Evolutionary conservation across 208 protist species (phyloP), one percentile per base, ranked within the genome.

Genomic region (Trypanosoma avium): DNA sequence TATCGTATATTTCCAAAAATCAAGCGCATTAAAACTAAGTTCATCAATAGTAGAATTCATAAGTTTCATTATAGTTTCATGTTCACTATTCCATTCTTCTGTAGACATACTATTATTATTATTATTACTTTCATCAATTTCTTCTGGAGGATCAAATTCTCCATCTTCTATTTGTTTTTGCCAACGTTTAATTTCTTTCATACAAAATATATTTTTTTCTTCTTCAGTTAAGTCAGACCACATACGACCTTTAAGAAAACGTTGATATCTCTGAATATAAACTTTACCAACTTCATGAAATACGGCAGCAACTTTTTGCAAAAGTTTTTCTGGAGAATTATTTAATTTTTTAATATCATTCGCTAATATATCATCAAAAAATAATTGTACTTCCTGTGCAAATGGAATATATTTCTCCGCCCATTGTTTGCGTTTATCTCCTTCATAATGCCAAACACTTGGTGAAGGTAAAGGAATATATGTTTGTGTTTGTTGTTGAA

Each of bases 371-470:
- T 70, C 73, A 36, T 76, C 50, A 33, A 95, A 88, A 42, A 93
- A 95, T 3, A 46, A 24, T 40, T 80, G 73, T 6, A 81, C 77
- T 0, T 70, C 79, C 8, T 75, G 78, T 54, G 76, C 74, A 53
- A 72, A 35, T 12, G 84, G 80, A 35, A 92, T 61, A 79, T 88
- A 95, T 63, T 62, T 74, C 59, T 86, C 82, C 29, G 73, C 82
- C 90, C 90, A 95, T 72, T 80, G 72, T 70, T 55, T 77, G n/a
- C 69, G 72, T 17, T 70, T 79, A 19, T 88, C 81, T 19, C 76
- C 79, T 61, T 93, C 90, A 54, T 91, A 89, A 35, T 85, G 68
- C 81, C 84, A 95, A 38, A 95, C 79, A 24, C 86, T 81, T 15
- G 86, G 82, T 15, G 77, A 79, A 1, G 90, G 86, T 13, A 95